These are phyloP conservation scores for Monilinia laxa DNA, from an alignment of 2,329 filamentous ascomycete species.

Conservation along the genomic window DNA sequence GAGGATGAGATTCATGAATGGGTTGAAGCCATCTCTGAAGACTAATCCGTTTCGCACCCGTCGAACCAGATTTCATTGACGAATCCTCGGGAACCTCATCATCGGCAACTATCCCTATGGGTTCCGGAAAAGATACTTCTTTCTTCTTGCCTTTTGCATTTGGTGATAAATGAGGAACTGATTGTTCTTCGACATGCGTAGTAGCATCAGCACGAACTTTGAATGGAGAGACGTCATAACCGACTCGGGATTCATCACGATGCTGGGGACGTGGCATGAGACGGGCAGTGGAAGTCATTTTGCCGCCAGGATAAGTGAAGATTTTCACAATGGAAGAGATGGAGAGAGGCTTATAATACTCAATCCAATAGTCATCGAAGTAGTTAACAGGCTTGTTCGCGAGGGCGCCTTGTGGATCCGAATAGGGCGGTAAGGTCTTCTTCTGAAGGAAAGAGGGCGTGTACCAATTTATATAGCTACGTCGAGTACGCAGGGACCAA, in stretches of 20 bases:
- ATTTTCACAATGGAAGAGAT: conserved; percentile 89
- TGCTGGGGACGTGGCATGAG: conserved; percentile 76
- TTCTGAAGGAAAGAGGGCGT: conserved; percentile 69
- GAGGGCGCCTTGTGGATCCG: conserved; percentile 27
- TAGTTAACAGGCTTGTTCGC: conserved; percentile 44
- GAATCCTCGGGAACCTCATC: conserved; percentile 45
- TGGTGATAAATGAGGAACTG: conserved; percentile 31
- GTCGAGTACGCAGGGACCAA: conserved; percentile 61
- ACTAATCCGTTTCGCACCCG: conserved; percentile 49
- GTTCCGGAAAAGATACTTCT: conserved; percentile 64
- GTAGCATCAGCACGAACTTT: conserved; percentile 68
- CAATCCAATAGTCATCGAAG: conserved; percentile 95
- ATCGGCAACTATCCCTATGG: conserved; percentile 37
- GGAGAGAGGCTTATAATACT: conserved; percentile 88
- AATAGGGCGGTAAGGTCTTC: conserved; percentile 43
- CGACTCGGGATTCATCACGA: conserved; percentile 57
- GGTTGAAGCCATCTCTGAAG: conserved; percentile 63
- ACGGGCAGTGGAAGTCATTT: conserved; percentile 84
- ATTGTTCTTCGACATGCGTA: conserved; percentile 57
- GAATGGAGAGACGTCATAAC: conserved; percentile 84
- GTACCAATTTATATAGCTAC: conserved; percentile 88
- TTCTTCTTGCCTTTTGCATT: conserved; percentile 49
- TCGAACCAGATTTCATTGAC: conserved; percentile 45
- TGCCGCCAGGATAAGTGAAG: conserved; percentile 67
- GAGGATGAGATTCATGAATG: conserved; percentile 40